Evolutionary conservation across 257 asterid species (phyloP).

Genomic region (Anisodus acutangulus): DNA sequence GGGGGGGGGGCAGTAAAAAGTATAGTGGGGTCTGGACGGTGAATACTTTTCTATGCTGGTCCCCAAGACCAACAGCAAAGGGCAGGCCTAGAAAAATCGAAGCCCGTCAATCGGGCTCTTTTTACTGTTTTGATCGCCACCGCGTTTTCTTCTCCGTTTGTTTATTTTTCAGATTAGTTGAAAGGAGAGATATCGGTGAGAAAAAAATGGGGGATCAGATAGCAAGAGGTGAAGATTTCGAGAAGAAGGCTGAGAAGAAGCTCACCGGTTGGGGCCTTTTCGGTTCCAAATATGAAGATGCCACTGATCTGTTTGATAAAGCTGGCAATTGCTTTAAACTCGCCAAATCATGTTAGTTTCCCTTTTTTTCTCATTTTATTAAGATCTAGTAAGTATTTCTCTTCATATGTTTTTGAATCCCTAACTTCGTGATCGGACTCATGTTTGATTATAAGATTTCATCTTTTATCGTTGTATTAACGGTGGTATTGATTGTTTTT

Average conservation of each 20-base stretch:
- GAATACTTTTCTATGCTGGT: not conserved
- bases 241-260: constrained; percentile 85
- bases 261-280: constrained; percentile 78
- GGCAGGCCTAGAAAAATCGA: constrained; percentile 9
- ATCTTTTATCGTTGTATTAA: not conserved
- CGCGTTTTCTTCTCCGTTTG: too few relatives aligned
- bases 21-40: too few relatives aligned
- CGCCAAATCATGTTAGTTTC: constrained; percentile 75
- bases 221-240: constrained; percentile 75
- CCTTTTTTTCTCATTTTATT: not conserved
- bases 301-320: constrained; percentile 81
- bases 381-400: not conserved
- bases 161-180: not conserved
- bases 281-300: constrained; percentile 86
- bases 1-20: too few relatives aligned
- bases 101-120: not conserved
- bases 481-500: not conserved
- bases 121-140: not conserved
- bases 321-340: constrained; percentile 89
- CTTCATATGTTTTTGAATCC: not conserved
- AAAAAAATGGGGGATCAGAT: constrained; percentile 70
- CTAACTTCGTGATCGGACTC: not conserved
- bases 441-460: not conserved
- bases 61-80: constrained; percentile 2
- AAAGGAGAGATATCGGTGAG: not conserved